phyloP scores from a whole-genome alignment of 495 filamentous ascomycete genomes.

The Schizothecium vesticola region DNA sequence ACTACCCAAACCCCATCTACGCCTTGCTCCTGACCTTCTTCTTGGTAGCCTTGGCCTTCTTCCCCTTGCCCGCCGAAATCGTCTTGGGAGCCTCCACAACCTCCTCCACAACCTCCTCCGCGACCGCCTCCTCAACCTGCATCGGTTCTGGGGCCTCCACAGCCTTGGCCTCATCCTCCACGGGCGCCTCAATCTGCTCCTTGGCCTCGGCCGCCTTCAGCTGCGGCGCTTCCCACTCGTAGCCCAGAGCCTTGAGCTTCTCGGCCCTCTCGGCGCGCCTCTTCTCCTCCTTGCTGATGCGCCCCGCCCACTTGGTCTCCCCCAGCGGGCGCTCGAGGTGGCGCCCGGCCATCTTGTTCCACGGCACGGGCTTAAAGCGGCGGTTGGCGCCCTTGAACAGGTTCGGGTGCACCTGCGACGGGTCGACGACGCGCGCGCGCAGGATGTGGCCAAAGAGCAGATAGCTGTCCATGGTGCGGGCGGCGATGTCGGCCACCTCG shows the following conservation, averaged over 20 bases:
- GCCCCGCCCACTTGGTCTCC: constrained; percentile 70
- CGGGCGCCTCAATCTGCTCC: constrained; percentile 34
- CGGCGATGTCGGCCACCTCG: constrained; percentile 80
- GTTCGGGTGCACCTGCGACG: constrained; percentile 69
- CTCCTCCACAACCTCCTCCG: constrained; percentile 11
- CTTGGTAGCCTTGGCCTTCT: constrained; percentile 20
- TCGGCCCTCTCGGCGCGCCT: constrained; percentile 59
- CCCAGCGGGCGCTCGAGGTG: constrained; percentile 61
- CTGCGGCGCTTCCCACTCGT: constrained; percentile 71
- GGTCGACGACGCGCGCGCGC: constrained; percentile 71
- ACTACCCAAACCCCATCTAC: constrained; percentile 12
- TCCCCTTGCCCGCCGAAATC: constrained; percentile 7
- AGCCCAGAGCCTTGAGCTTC: constrained; percentile 74
- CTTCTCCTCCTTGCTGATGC: constrained; percentile 63
- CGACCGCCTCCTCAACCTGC: constrained; percentile 9
- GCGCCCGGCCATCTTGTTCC: constrained; percentile 74
- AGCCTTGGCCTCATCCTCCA: constrained; percentile 23
- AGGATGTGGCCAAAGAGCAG: constrained; percentile 89
- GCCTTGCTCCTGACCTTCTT: constrained; percentile 34
- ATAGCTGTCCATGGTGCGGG: constrained; percentile 95
- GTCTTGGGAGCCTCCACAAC: constrained; percentile 16
- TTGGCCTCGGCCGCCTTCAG: constrained; percentile 57
- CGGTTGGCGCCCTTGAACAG: constrained; percentile 84
- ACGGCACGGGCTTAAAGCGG: constrained; percentile 81
- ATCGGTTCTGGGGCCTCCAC: constrained; percentile 25